Evolutionary conservation across 2,329 filamentous ascomycete species (phyloP).

Genomic region (Rhynchosporium secalis): DNA sequence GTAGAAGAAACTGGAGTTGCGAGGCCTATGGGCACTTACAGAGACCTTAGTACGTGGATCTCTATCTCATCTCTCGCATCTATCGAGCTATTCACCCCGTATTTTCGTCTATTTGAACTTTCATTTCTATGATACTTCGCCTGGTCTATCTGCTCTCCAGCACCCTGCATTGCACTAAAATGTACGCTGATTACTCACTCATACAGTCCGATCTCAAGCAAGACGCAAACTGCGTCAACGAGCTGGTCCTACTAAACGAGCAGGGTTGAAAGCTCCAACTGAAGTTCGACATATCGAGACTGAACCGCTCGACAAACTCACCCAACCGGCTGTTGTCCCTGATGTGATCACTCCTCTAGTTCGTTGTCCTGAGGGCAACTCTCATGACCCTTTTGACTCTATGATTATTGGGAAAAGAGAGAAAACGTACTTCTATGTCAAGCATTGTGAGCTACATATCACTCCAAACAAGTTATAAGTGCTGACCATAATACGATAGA

Average conservation of each 20-base stretch:
- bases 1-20: conserved; percentile 19
- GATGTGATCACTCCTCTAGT: not conserved
- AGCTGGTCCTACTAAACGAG: not conserved
- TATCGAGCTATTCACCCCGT: not conserved
- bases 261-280: not conserved
- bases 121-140: no score
- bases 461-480: not conserved
- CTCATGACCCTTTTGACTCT: conserved; percentile 8
- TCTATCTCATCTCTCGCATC: not conserved
- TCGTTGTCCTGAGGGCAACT: conserved; percentile 5
- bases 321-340: not conserved
- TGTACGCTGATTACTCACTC: not conserved
- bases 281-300: not conserved
- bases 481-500: conserved; percentile 8
- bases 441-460: conserved; percentile 11
- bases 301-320: not conserved
- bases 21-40: conserved; percentile 17
- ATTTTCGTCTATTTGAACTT: no score
- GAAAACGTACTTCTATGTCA: conserved; percentile 12
- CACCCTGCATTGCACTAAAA: no score
- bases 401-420: conserved; percentile 9
- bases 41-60: conserved; percentile 16
- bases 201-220: conserved; percentile 17
- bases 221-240: conserved; percentile 17
- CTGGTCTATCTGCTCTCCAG: not conserved